Evolutionary conservation across 164 flowering plant genomes (phyloP).

Genomic region (Hamamelis virginiana): DNA sequence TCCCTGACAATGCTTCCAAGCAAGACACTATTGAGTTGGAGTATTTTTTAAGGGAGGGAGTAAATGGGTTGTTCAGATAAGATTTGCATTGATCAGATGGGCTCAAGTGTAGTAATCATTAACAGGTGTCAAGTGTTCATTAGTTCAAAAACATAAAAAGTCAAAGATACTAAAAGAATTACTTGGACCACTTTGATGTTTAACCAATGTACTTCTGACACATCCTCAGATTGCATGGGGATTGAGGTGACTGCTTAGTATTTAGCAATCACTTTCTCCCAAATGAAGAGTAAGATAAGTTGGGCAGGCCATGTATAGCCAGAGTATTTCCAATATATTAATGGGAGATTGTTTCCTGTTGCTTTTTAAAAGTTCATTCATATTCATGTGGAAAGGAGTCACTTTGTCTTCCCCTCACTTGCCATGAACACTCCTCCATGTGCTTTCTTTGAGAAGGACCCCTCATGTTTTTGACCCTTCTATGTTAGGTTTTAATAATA

Average conservation of each 20-base stretch:
- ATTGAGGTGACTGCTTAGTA: too few species aligned
- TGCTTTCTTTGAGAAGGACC: slow-evolving; percentile 1
- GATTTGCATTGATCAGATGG: neutral
- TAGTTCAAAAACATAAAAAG: too few species aligned
- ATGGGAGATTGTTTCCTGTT: neutral
- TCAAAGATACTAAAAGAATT: too few species aligned
- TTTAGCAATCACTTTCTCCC: too few species aligned
- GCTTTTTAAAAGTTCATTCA: neutral
- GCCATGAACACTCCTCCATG: neutral
- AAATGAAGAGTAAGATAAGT: too few species aligned
- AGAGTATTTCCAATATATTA: neutral
- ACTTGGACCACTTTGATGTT: too few species aligned
- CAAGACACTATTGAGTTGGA: slow-evolving; percentile 10
- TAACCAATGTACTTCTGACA: too few species aligned
- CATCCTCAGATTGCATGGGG: too few species aligned
- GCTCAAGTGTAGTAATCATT: neutral
- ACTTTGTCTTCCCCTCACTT: neutral
- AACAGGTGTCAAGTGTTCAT: neutral
- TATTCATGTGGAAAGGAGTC: neutral
- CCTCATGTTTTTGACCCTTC: neutral
- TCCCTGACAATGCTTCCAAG: slow-evolving; percentile 27
- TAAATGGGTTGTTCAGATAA: neutral
- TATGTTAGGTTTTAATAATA: neutral
- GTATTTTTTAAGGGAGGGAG: slow-evolving; percentile 1
- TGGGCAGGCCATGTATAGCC: too few species aligned